Conservation (phyloP, 805 yeast genomes). For the Ogataea pignaliae region DNA sequence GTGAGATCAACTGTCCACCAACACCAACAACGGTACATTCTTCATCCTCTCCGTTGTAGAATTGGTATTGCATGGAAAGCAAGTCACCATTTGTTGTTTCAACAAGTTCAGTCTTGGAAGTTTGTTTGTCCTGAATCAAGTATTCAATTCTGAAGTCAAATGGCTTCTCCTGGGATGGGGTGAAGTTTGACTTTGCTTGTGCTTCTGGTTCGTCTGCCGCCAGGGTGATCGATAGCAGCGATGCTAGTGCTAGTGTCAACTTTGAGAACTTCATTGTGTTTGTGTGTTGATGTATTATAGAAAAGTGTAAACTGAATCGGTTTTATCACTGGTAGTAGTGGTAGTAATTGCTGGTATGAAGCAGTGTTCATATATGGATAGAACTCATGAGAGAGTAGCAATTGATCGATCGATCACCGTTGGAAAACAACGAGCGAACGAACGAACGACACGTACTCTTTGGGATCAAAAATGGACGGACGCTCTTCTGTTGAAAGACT, state of each 20-base stretch:
- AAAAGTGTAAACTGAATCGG: background rate
- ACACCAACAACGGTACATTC: slow-evolving; percentile 57
- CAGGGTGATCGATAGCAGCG: slow-evolving; percentile 14
- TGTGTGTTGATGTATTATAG: background rate
- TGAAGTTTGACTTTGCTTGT: slow-evolving; percentile 22
- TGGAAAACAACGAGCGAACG: too few species aligned
- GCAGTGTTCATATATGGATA: too few species aligned
- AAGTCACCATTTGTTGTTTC: slow-evolving; percentile 47
- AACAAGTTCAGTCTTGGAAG: slow-evolving; percentile 36
- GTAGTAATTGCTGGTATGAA: too few species aligned
- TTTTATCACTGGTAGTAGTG: too few species aligned
- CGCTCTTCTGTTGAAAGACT: too few species aligned
- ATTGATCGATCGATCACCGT: too few species aligned
- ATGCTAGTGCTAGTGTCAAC: slow-evolving; percentile 13
- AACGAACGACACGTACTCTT: too few species aligned
- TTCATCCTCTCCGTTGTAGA: slow-evolving; percentile 49
- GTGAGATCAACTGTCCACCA: slow-evolving; percentile 60
- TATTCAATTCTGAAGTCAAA: slow-evolving; percentile 48
- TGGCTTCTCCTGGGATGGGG: slow-evolving; percentile 33
- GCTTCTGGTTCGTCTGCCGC: slow-evolving; percentile 13
- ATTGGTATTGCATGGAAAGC: slow-evolving; percentile 45
- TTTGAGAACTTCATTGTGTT: slow-evolving; percentile 19
- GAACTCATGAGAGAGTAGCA: too few species aligned
- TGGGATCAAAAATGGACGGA: too few species aligned
- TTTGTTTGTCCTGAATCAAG: slow-evolving; percentile 40